Evolutionary conservation across 768 basidiomycete genomes (phyloP).

Genomic region (Suillus weaverae): DNA sequence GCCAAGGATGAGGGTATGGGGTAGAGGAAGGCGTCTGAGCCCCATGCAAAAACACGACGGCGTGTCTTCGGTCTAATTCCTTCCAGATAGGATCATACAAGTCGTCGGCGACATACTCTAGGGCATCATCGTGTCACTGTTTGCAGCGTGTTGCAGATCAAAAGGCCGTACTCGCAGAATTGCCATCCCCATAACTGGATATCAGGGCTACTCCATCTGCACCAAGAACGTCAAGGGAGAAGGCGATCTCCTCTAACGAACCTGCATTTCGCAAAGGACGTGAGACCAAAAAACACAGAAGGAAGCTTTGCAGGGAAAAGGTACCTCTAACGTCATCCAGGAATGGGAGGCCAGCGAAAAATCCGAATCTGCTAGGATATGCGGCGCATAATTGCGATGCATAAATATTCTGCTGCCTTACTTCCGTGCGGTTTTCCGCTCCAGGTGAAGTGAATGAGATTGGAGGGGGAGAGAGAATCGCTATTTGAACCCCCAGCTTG

Average conservation of each 20-base stretch:
- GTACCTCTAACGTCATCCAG: constrained; percentile 62
- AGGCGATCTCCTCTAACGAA: constrained; percentile 57
- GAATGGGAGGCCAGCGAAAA: constrained; percentile 66
- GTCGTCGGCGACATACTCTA: constrained; percentile 69
- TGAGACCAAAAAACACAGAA: constrained; percentile 7
- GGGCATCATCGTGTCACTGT: background rate
- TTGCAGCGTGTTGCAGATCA: background rate
- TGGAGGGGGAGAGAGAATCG: constrained; percentile 70
- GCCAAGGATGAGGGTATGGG: constrained; percentile 59
- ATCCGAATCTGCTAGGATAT: constrained; percentile 62
- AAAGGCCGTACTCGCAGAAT: constrained; percentile 47
- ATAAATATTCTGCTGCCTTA: constrained; percentile 48
- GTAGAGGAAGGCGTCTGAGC: constrained; percentile 63
- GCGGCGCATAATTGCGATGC: constrained; percentile 48
- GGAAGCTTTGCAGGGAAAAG: background rate
- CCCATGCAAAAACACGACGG: constrained; percentile 74
- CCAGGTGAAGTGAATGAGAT: constrained; percentile 40
- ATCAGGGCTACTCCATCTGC: constrained; percentile 67
- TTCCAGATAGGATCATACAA: constrained; percentile 66
- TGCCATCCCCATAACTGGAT: constrained; percentile 64
- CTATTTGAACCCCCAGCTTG: constrained; percentile 50
- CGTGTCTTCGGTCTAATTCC: constrained; percentile 58
- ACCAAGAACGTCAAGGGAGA: constrained; percentile 57
- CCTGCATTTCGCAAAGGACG: constrained; percentile 37
- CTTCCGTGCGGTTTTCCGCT: constrained; percentile 39